Conservation (phyloP, 2,329 filamentous ascomycete genomes). For the Ophiobolus disseminans region DNA sequence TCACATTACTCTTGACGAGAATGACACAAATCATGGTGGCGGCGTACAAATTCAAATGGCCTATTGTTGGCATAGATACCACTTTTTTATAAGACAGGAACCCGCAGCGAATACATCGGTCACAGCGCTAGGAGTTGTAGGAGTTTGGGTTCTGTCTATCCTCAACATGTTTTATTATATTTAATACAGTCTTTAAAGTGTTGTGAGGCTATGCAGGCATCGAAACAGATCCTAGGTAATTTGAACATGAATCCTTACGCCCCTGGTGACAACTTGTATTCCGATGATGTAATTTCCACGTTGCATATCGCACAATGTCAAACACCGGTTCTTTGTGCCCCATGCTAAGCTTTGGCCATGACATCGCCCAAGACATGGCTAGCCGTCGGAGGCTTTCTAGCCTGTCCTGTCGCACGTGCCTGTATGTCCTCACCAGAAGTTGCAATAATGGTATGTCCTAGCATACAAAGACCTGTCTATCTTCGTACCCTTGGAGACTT, state of each 20-base stretch:
- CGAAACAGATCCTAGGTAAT: too few relatives aligned
- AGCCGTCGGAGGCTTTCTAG: too few relatives aligned
- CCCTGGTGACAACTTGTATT: not conserved
- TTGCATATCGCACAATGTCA: not conserved
- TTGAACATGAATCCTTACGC: too few relatives aligned
- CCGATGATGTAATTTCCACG: not conserved
- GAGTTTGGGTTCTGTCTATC: not conserved
- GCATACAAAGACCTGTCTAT: too few relatives aligned
- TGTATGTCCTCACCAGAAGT: too few relatives aligned
- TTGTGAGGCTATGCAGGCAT: too few relatives aligned
- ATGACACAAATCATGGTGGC: constrained; percentile 2
- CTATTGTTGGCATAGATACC: constrained; percentile 6
- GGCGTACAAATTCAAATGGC: constrained; percentile 11
- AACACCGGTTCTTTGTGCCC: not conserved
- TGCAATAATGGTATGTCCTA: too few relatives aligned
- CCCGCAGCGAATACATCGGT: not conserved
- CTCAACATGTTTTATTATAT: too few relatives aligned
- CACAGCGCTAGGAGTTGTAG: not conserved
- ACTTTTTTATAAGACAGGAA: not conserved
- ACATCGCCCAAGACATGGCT: constrained; percentile 11
- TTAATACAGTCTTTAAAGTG: too few relatives aligned
- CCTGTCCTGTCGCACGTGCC: too few relatives aligned
- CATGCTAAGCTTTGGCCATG: constrained; percentile 8
- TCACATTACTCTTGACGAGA: not conserved
- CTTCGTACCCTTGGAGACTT: too few relatives aligned